These are phyloP conservation scores for Aegilops sharonensis DNA, from an alignment of 176 grass and related monocot species.

Conservation along the genomic window DNA sequence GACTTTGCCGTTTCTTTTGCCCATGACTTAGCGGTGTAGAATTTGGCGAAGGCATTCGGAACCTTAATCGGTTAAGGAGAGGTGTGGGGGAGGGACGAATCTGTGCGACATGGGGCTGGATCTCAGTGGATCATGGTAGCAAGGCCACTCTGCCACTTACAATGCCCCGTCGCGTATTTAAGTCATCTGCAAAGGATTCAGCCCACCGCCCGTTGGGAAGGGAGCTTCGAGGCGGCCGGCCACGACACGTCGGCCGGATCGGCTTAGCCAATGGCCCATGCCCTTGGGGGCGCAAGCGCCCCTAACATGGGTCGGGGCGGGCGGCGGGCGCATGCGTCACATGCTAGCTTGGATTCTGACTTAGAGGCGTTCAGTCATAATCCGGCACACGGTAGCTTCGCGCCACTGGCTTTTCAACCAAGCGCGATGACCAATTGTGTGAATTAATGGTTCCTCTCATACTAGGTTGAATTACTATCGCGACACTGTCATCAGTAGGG, in stretches of 20 bases:
- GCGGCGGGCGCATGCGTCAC: too few relatives aligned
- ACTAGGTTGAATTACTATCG: too few relatives aligned
- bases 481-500: too few relatives aligned
- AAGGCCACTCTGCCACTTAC: slow-evolving; percentile 75
- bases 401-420: slow-evolving; percentile 71
- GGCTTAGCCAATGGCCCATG: too few relatives aligned
- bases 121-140: slow-evolving; percentile 71
- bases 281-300: too few relatives aligned
- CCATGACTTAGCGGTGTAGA: too few relatives aligned
- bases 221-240: not conserved
- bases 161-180: slow-evolving; percentile 69
- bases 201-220: slow-evolving; percentile 31
- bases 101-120: slow-evolving; percentile 46
- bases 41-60: too few relatives aligned
- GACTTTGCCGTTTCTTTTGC: too few relatives aligned
- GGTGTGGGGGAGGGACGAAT: slow-evolving; percentile 51
- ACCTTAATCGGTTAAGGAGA: too few relatives aligned
- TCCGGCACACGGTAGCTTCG: not conserved
- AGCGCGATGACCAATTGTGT: slow-evolving; percentile 66
- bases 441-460: not conserved
- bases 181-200: slow-evolving; percentile 76
- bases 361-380: slow-evolving; percentile 57
- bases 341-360: slow-evolving; percentile 52
- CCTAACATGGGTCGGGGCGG: too few relatives aligned
- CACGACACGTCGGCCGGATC: too few relatives aligned